These are phyloP conservation scores for Reticulascus tulasneorum DNA, from an alignment of 2,329 filamentous ascomycete genomes.

Conservation along the genomic window DNA sequence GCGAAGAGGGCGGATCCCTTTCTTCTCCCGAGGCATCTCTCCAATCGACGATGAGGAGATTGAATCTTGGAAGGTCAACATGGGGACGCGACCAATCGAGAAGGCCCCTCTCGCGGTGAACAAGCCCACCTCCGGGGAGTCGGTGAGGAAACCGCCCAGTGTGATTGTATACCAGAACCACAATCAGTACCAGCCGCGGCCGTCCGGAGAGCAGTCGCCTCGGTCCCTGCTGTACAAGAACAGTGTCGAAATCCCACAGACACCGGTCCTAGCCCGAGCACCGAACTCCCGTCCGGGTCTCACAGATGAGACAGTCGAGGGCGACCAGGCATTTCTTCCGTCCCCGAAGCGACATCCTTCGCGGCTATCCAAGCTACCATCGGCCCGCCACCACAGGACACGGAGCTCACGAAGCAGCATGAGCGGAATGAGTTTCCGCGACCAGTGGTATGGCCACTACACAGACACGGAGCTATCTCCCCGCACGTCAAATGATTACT, in stretches of 20 bases:
- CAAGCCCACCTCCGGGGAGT: slow-evolving; percentile 30
- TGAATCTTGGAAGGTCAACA: slow-evolving; percentile 54
- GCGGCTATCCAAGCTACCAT: slow-evolving; percentile 47
- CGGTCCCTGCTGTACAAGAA: slow-evolving; percentile 16
- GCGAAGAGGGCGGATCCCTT: slow-evolving; percentile 29
- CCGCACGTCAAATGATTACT: slow-evolving; percentile 28
- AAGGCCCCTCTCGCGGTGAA: slow-evolving; percentile 23
- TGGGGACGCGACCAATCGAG: slow-evolving; percentile 19
- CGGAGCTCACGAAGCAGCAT: slow-evolving; percentile 43
- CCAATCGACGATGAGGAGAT: slow-evolving; percentile 65
- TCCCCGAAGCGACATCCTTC: slow-evolving; percentile 49
- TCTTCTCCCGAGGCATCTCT: slow-evolving; percentile 53
- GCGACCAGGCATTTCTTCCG: slow-evolving; percentile 55
- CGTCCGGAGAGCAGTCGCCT: slow-evolving; percentile 5
- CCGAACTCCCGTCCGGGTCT: slow-evolving; percentile 60
- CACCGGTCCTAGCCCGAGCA: slow-evolving; percentile 53
- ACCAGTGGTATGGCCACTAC: slow-evolving; percentile 33
- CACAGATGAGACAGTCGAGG: slow-evolving; percentile 58
- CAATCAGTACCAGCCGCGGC: slow-evolving; percentile 7
- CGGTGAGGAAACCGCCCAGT: slow-evolving; percentile 43
- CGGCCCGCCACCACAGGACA: slow-evolving; percentile 32
- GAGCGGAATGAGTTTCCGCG: slow-evolving; percentile 36
- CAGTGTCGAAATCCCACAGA: slow-evolving; percentile 42
- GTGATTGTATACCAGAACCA: slow-evolving; percentile 50
- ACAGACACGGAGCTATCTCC: slow-evolving; percentile 31